Evolutionary conservation across 441 rosid species (phyloP).

Genomic region (Aquilaria agallochum): DNA sequence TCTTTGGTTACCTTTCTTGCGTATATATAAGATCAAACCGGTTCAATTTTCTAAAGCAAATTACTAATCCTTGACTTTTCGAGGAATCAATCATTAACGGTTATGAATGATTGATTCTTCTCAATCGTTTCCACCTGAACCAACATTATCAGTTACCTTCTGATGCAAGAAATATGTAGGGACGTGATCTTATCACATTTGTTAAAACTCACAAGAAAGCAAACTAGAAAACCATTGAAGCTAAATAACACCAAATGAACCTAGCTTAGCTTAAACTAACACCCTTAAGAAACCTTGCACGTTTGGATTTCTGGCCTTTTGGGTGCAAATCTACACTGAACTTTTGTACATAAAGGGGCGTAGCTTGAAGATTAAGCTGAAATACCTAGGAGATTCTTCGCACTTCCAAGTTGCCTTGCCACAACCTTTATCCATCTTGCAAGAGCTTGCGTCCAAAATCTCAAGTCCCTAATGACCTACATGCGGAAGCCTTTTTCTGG

Average conservation of each 20-base stretch:
- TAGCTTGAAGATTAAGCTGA: neutral
- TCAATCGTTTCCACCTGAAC: no score
- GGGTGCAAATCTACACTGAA: neutral
- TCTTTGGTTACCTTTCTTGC: no score
- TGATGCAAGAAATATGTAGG: no score
- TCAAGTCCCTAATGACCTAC: conserved; percentile 16
- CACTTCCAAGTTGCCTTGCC: neutral
- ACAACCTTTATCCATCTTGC: conserved; percentile 3
- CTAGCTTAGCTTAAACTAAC: neutral
- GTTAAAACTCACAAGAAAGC: conserved; percentile 1
- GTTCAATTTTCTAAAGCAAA: no score
- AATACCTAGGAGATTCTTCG: conserved; percentile 6
- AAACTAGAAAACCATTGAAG: neutral
- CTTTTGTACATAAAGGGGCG: neutral
- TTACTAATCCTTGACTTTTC: no score
- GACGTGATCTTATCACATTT: neutral
- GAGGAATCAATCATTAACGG: no score
- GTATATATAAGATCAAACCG: no score
- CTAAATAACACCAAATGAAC: no score
- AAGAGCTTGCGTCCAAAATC: conserved; percentile 10
- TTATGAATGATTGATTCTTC: no score
- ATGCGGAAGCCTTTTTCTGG: conserved; percentile 27
- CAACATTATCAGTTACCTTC: no score
- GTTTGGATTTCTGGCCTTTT: neutral
- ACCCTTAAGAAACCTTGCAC: neutral